Percentiles rank a stretch among this genome's conserved stretches.
Evolutionary conservation across 441 rosid genomes (phyloP).

Genomic region (Brassica balearica): DNA sequence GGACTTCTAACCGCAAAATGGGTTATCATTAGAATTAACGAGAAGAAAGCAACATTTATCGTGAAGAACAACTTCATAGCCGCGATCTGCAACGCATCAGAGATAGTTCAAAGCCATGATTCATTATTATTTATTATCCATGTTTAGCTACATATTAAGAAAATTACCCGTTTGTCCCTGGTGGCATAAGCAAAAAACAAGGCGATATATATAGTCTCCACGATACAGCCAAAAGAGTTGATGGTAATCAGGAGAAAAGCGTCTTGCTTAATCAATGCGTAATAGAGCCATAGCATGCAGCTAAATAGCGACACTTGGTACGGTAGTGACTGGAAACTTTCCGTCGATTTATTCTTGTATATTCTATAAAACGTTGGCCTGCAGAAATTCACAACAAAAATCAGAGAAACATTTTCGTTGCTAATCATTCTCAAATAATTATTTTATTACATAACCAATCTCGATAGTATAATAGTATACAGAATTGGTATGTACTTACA

Average conservation of each 20-base stretch:
- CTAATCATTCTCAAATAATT: not conserved
- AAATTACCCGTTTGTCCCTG: conserved; percentile 55
- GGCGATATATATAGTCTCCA: conserved; percentile 70
- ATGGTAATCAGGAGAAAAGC: conserved; percentile 79
- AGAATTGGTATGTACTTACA: conserved; percentile 50
- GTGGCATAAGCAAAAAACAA: conserved; percentile 65
- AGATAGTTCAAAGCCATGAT: not conserved
- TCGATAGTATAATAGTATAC: not conserved
- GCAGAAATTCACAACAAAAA: conserved; percentile 11
- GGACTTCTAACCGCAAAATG: conserved; percentile 45
- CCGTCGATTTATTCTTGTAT: conserved; percentile 70
- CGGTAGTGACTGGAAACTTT: conserved; percentile 78
- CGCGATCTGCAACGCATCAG: conserved; percentile 55
- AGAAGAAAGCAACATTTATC: conserved; percentile 67
- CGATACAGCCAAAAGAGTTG: conserved; percentile 75
- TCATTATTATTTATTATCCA: too few species aligned
- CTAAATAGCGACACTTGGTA: conserved; percentile 85
- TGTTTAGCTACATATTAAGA: too few species aligned
- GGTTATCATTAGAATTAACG: conserved; percentile 51
- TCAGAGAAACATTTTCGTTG: not conserved
- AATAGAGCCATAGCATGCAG: conserved; percentile 87
- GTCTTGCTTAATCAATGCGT: conserved; percentile 60
- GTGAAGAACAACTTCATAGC: conserved; percentile 56
- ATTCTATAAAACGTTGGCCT: conserved; percentile 83
- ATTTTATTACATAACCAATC: not conserved